A percentile compares a stretch with the other conserved stretches of the same genome.
These are phyloP conservation scores for Saprolegnia diclina DNA, from an alignment of 352 stramenopile genomes.

Conservation along the genomic window DNA sequence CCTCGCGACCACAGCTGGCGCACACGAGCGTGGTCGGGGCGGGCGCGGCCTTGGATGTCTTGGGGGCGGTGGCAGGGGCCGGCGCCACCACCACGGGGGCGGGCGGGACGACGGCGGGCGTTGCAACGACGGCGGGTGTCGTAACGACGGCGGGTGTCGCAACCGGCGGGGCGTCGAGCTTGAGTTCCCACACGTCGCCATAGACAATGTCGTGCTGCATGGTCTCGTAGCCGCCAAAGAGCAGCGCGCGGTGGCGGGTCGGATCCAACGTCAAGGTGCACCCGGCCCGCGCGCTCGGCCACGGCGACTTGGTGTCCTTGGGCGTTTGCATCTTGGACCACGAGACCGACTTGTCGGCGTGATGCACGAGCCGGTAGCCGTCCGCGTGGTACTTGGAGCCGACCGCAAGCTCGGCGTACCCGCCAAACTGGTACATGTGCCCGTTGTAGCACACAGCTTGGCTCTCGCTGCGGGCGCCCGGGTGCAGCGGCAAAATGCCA, in stretches of 20 bases:
- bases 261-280: constrained; percentile 18
- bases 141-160: not conserved
- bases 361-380: constrained; percentile 15
- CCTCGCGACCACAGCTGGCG: constrained; percentile 5
- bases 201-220: constrained; percentile 26
- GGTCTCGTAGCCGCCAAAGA: constrained; percentile 26
- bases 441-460: constrained; percentile 14
- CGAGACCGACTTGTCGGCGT: constrained; percentile 18
- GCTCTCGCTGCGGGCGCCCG: constrained; percentile 17
- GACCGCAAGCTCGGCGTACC: constrained; percentile 19
- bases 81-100: no score
- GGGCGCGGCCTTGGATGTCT: not conserved
- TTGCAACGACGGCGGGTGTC: no score
- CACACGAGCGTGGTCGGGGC: not conserved
- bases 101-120: no score
- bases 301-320: constrained; percentile 7
- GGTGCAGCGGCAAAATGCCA: not conserved
- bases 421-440: constrained; percentile 26
- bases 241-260: constrained; percentile 1
- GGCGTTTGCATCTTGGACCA: constrained; percentile 22
- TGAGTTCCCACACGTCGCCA: constrained; percentile 24
- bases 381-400: constrained; percentile 25
- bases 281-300: constrained; percentile 9
- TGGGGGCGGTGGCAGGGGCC: not conserved
- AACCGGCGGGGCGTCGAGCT: not conserved